These are phyloP conservation scores for Polytrichum formosum DNA, from an alignment of 225 moss, liverwort and hornwort species.

Conservation along the genomic window DNA sequence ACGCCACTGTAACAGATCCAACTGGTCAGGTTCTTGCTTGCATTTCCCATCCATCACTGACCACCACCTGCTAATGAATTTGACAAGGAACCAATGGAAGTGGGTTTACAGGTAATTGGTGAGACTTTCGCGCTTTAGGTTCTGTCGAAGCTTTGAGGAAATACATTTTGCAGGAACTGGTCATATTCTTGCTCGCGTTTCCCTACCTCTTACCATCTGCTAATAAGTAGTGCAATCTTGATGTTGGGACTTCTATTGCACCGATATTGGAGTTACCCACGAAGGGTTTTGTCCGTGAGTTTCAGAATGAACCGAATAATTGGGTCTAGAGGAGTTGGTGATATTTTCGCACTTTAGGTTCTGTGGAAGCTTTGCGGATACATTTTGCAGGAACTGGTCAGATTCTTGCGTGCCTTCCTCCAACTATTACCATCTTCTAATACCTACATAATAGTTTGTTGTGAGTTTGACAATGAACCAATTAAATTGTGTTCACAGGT, in stretches of 20 bases:
- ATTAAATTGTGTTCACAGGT: too few species aligned
- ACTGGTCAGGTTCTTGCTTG: constrained; percentile 31
- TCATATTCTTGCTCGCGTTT: constrained; percentile 25
- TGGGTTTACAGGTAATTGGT: too few species aligned
- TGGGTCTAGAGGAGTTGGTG: too few species aligned
- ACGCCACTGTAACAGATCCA: constrained; percentile 19
- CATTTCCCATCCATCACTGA: constrained; percentile 1
- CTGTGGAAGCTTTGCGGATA: too few species aligned
- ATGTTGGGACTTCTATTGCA: neutral
- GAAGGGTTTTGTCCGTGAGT: too few species aligned
- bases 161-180: neutral
- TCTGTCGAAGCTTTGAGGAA: too few species aligned
- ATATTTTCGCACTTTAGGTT: too few species aligned
- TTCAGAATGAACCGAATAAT: too few species aligned
- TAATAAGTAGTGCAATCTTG: neutral
- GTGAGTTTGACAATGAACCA: too few species aligned
- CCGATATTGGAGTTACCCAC: neutral
- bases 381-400: constrained; percentile 1
- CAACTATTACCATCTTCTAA: neutral
- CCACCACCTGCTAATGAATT: neutral
- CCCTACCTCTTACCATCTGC: neutral
- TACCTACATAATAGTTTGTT: too few species aligned
- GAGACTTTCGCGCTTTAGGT: too few species aligned
- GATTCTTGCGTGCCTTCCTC: constrained; percentile 20
- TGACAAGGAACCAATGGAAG: neutral